Evolutionary conservation across 2,329 filamentous ascomycete genomes (phyloP), one percentile per base, ranked within the genome.

Genomic region (Fusarium verrucosum): DNA sequence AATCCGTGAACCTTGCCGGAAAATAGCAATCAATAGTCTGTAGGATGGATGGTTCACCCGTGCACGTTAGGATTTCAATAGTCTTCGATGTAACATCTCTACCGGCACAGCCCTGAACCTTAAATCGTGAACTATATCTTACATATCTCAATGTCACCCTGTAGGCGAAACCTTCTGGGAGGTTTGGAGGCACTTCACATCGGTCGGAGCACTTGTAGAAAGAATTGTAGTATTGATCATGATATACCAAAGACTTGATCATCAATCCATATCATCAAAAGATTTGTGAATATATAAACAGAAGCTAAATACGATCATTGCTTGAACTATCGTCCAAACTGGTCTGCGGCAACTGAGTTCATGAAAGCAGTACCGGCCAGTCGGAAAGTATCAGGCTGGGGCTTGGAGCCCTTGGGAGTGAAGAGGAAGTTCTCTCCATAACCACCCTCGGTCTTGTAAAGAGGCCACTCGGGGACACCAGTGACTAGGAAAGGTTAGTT

Each of bases 371-470:
- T 70, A 0, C 59, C 65, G 0, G 68, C 62, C 13, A 70, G 41
- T 16, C 68, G 45, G 19, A 69, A 55, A n/a, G 62, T 69, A 30
- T 70, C 68, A 35, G 62, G 58, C 17, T 65, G 46, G 2, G 66
- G 50, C 7, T 57, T 46, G 0, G 52, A 69, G 0, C 49, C 53
- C 6, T 70, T 70, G 5, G 68, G 68, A 4, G 66, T 66, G 16
- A 70, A 61, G 41, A 65, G 64, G n/a, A 70, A 66, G 40, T 65
- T 66, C 6, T 69, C 32, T 17, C 67, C 68, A 13, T 70, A 70
- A 2, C 68, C 68, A 10, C 68, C 67, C 2, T 43, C 61, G 2
- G 37, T 41, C 14, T 66, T 50, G 23, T 58, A 69, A 3, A 52
- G 33, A 16, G 68, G 68, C 68, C 68, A 70, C 26, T 66, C 28